A percentile compares a stretch with the other conserved stretches of the same genome.
phyloP scores from a whole-genome alignment of 2,329 filamentous ascomycete species.

The Orbilia ellipsospora region DNA sequence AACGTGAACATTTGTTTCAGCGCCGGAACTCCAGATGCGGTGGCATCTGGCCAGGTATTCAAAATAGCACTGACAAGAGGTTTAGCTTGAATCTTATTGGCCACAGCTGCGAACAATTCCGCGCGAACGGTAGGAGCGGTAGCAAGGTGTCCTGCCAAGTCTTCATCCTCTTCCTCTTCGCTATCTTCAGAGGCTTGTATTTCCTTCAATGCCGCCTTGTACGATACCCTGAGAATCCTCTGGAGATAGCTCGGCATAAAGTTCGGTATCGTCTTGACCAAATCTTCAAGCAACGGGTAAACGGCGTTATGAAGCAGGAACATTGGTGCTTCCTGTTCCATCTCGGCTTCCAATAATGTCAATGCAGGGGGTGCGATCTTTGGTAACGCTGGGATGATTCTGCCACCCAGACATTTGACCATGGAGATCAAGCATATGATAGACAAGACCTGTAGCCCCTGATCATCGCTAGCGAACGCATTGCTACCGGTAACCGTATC shows the following conservation, averaged over 20 bases:
- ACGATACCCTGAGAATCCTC: constrained; percentile 77
- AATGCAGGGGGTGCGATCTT: constrained; percentile 78
- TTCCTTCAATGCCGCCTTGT: constrained; percentile 72
- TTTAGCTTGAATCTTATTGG: constrained; percentile 78
- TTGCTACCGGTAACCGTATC: constrained; percentile 78
- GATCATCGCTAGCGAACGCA: constrained; percentile 79
- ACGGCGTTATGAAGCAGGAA: constrained; percentile 77
- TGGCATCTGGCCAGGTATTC: constrained; percentile 55
- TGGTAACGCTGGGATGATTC: constrained; percentile 84
- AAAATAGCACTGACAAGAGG: constrained; percentile 53
- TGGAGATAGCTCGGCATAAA: constrained; percentile 86
- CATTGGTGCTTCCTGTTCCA: constrained; percentile 65
- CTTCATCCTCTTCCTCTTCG: constrained; percentile 64
- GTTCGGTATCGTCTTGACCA: constrained; percentile 86
- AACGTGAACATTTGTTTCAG: constrained; percentile 75
- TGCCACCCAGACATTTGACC: constrained; percentile 86
- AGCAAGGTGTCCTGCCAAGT: constrained; percentile 51
- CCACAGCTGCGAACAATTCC: constrained; percentile 65
- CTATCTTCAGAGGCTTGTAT: constrained; percentile 62
- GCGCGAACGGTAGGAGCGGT: constrained; percentile 47
- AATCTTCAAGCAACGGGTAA: constrained; percentile 80
- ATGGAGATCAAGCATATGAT: constrained; percentile 88
- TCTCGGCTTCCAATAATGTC: constrained; percentile 74
- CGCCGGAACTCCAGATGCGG: constrained; percentile 53
- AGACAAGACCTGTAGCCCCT: constrained; percentile 81